Percentiles rank a stretch among this genome's conserved stretches.
Evolutionary conservation across 208 protist genomes (phyloP).

Genomic region (Wallacemonas sp.): DNA sequence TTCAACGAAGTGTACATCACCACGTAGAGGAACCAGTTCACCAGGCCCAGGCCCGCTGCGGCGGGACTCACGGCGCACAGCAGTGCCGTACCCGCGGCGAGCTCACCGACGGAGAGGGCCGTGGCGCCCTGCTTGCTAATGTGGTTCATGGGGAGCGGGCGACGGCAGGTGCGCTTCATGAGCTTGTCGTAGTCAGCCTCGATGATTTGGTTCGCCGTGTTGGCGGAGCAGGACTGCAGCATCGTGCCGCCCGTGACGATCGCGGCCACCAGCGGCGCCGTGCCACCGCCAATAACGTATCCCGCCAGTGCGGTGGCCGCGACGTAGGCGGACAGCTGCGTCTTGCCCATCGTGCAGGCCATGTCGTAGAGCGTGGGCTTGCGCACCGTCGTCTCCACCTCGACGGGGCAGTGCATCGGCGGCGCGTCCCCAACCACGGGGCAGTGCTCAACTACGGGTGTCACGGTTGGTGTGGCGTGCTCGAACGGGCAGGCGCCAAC

Average conservation of each 20-base stretch:
- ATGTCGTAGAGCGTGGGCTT: slow-evolving; percentile 41
- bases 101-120: slow-evolving; percentile 44
- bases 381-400: slow-evolving; percentile 22
- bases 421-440: slow-evolving; percentile 58
- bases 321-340: slow-evolving; percentile 80
- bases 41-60: slow-evolving; percentile 58
- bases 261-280: slow-evolving; percentile 43
- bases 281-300: slow-evolving; percentile 73
- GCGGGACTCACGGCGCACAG: slow-evolving; percentile 63
- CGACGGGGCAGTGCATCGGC: slow-evolving; percentile 47
- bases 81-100: slow-evolving; percentile 68
- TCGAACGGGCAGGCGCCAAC: slow-evolving; percentile 61
- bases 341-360: slow-evolving; percentile 74
- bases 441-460: slow-evolving; percentile 40
- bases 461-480: slow-evolving; percentile 20
- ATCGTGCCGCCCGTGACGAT: slow-evolving; percentile 70
- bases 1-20: slow-evolving; percentile 91
- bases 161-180: slow-evolving; percentile 91
- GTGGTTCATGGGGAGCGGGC: slow-evolving; percentile 78
- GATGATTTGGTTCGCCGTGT: slow-evolving; percentile 89
- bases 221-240: slow-evolving; percentile 85
- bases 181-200: slow-evolving; percentile 78
- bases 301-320: slow-evolving; percentile 74
- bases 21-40: slow-evolving; percentile 90
- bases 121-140: slow-evolving; percentile 50